Evolutionary conservation across 2,329 filamentous ascomycete genomes (phyloP).

Genomic region (Zymoseptoria passerinii): DNA sequence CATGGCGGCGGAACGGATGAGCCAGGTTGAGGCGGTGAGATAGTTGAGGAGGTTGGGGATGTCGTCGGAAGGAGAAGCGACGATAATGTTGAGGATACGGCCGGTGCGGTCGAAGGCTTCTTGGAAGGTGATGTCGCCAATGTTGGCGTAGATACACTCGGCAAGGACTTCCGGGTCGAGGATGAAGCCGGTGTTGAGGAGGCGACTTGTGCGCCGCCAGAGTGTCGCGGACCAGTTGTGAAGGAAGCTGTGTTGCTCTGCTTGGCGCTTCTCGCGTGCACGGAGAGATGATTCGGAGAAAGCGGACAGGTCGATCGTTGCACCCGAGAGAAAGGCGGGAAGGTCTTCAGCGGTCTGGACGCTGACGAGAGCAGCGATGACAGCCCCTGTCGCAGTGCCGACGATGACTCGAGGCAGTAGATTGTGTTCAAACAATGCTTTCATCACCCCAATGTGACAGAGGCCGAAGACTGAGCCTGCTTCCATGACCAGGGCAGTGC

Average conservation of each 20-base stretch:
- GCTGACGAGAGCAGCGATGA: slow-evolving; percentile 81
- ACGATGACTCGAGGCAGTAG: slow-evolving; percentile 83
- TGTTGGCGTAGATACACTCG: slow-evolving; percentile 73
- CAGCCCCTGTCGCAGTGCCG: slow-evolving; percentile 79
- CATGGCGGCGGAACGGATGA: slow-evolving; percentile 73
- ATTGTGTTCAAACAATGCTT: slow-evolving; percentile 64
- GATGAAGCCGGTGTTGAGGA: slow-evolving; percentile 70
- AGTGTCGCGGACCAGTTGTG: slow-evolving; percentile 47
- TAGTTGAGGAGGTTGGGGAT: slow-evolving; percentile 85
- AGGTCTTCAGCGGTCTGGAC: slow-evolving; percentile 83
- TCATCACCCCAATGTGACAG: slow-evolving; percentile 83
- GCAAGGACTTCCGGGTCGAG: slow-evolving; percentile 75
- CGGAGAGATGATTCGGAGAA: slow-evolving; percentile 48
- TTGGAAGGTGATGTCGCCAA: slow-evolving; percentile 85
- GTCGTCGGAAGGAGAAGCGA: slow-evolving; percentile 66
- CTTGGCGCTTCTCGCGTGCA: slow-evolving; percentile 40
- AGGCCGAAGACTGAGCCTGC: slow-evolving; percentile 86
- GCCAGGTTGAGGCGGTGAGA: slow-evolving; percentile 84
- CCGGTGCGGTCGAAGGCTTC: slow-evolving; percentile 84
- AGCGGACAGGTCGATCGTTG: slow-evolving; percentile 72
- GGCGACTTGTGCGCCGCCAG: slow-evolving; percentile 57
- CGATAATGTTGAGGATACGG: slow-evolving; percentile 82
- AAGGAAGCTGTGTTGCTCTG: slow-evolving; percentile 57
- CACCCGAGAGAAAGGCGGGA: slow-evolving; percentile 64
- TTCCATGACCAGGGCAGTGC: slow-evolving; percentile 70